A percentile compares a stretch with the other conserved stretches of the same genome.
Conservation (phyloP, 2,329 filamentous ascomycete species). For the Verticillium nonalfalfae region DNA sequence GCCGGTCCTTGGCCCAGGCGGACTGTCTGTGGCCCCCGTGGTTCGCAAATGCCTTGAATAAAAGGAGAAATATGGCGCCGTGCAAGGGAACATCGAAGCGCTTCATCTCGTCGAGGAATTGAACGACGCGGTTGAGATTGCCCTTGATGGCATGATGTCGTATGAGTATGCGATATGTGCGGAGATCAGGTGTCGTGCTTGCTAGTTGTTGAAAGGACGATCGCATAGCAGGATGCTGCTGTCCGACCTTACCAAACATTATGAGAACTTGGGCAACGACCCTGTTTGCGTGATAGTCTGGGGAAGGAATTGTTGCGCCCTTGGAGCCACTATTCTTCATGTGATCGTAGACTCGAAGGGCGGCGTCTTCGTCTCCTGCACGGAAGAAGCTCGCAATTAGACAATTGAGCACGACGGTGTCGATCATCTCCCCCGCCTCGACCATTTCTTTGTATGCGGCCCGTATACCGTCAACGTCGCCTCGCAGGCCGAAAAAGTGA, state of each 20-base stretch:
- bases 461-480: constrained; percentile 68
- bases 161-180: constrained; percentile 75
- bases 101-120: constrained; percentile 76
- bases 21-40: constrained; percentile 62
- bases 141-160: constrained; percentile 67
- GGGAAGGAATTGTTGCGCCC: constrained; percentile 30
- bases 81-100: constrained; percentile 61
- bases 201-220: constrained; percentile 52
- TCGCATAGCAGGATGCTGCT: constrained; percentile 48
- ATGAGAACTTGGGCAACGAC: constrained; percentile 49
- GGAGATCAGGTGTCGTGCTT: constrained; percentile 65
- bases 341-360: constrained; percentile 72
- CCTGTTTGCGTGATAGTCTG: constrained; percentile 38
- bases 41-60: constrained; percentile 75
- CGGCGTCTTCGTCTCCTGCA: constrained; percentile 68
- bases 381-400: constrained; percentile 74
- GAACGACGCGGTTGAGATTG: constrained; percentile 63
- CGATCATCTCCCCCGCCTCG: constrained; percentile 78
- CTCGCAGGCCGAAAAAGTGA: constrained; percentile 71
- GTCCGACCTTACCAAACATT: constrained; percentile 50
- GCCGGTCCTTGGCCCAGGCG: constrained; percentile 65
- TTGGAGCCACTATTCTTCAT: constrained; percentile 64
- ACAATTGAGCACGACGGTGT: constrained; percentile 80
- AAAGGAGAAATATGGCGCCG: constrained; percentile 68
- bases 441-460: constrained; percentile 78